phyloP scores from a whole-genome alignment of 345 rosid species.

The Aquilaria yunnanensis region DNA sequence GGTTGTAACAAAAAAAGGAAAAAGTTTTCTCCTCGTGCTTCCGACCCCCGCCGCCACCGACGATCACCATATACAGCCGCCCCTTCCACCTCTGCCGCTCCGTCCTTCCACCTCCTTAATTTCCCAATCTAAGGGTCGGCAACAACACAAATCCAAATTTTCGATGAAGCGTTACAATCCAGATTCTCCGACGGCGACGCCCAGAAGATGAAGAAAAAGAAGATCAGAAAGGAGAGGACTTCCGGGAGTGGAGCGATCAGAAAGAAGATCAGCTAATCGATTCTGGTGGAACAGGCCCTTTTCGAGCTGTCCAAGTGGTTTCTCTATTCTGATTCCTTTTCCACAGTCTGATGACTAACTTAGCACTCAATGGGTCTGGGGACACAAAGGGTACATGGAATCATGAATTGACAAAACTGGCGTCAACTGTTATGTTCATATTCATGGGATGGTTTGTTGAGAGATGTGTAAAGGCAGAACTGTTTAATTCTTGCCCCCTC shows the following conservation, averaged over 20 bases:
- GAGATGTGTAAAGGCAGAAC: constrained; percentile 46
- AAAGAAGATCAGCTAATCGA: constrained; percentile 37
- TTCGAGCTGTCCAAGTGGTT: constrained; percentile 61
- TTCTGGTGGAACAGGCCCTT: constrained; percentile 60
- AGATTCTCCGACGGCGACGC: constrained; percentile 11
- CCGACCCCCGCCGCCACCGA: no score
- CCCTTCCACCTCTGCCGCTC: no score
- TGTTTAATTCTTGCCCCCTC: constrained; percentile 46
- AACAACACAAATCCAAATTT: not conserved
- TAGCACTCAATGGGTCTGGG: constrained; percentile 18
- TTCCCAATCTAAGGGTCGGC: not conserved
- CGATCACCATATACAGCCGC: no score
- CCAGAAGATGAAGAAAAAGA: constrained; percentile 41
- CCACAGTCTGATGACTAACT: constrained; percentile 27
- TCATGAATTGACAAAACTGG: constrained; percentile 26
- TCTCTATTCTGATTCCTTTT: constrained; percentile 56
- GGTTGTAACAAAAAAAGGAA: no score
- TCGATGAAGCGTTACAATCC: constrained; percentile 59
- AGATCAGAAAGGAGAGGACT: constrained; percentile 10
- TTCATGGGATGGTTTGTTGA: constrained; percentile 66
- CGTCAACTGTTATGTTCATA: constrained; percentile 36
- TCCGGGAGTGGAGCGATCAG: constrained; percentile 19
- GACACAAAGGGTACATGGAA: constrained; percentile 20
- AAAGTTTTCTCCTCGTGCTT: no score
- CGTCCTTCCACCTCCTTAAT: constrained; percentile 2